Percentiles rank a stretch among this genome's conserved stretches.
phyloP scores from a whole-genome alignment of 768 basidiomycete genomes.

The Pseudohyphozyma bogoriensis region DNA sequence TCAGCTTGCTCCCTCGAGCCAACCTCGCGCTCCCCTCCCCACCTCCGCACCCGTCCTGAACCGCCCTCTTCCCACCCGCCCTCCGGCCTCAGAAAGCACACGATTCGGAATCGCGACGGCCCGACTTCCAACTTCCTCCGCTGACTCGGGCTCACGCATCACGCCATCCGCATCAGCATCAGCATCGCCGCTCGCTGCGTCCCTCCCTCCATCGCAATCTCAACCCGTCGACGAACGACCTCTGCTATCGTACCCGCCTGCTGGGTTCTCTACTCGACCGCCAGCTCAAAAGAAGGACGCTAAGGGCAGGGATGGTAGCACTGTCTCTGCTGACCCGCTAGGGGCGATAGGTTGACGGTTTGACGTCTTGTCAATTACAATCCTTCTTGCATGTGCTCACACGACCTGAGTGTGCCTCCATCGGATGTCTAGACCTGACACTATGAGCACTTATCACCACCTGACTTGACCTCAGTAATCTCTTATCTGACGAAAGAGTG shows the following conservation, averaged over 20 bases:
- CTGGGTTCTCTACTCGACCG: constrained; percentile 1
- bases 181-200: not conserved
- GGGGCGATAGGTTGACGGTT: not conserved
- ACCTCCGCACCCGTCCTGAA: not conserved
- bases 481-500: no score
- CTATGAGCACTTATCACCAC: no score
- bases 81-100: not conserved
- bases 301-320: no score
- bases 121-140: no score
- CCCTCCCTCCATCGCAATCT: not conserved
- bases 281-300: not conserved
- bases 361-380: no score
- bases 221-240: not conserved
- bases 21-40: not conserved
- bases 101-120: no score
- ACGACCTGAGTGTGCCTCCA: no score
- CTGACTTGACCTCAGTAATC: no score
- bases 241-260: not conserved
- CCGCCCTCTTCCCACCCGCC: not conserved
- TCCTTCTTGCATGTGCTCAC: no score
- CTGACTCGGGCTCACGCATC: no score
- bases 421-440: no score
- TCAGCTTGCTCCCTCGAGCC: not conserved
- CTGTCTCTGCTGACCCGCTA: not conserved
- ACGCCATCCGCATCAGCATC: no score